These are phyloP conservation scores for Suaeda aralocaspica DNA, from an alignment of 148 eudicot species.

Conservation along the genomic window DNA sequence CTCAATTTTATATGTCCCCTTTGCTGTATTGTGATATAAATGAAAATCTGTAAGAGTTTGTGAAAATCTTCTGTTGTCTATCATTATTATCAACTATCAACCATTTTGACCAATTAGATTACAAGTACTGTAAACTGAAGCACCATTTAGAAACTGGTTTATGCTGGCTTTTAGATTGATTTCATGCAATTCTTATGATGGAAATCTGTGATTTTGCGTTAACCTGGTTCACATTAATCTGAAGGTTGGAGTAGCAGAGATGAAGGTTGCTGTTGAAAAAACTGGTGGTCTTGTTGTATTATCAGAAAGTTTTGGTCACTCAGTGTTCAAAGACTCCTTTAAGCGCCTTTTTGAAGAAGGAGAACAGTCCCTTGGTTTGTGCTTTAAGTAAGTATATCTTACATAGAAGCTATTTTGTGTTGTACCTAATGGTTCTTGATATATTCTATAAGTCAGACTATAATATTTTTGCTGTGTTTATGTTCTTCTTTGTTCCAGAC, in stretches of 20 bases:
- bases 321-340: constrained; percentile 93
- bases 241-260: constrained; percentile 98
- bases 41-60: not conserved
- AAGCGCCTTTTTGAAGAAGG: constrained; percentile 77
- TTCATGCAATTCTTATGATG: not conserved
- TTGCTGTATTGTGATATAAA: not conserved
- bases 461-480: not conserved
- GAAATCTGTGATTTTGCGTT: not conserved
- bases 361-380: constrained; percentile 84
- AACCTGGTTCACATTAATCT: constrained; percentile 16
- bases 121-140: not conserved
- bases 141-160: not conserved
- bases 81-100: not conserved
- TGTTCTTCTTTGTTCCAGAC: not conserved
- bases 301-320: constrained; percentile 96
- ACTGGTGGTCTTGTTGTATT: constrained; percentile 95
- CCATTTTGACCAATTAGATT: not conserved
- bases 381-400: constrained; percentile 67
- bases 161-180: constrained; percentile 8
- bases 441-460: no score
- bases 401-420: not conserved
- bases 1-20: not conserved
- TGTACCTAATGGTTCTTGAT: not conserved
- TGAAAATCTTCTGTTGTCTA: not conserved
- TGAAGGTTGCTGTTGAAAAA: constrained; percentile 92